Base-by-base conservation (phyloP, 1,284 basidiomycete species). In the Sanghuangporus baumii region DNA sequence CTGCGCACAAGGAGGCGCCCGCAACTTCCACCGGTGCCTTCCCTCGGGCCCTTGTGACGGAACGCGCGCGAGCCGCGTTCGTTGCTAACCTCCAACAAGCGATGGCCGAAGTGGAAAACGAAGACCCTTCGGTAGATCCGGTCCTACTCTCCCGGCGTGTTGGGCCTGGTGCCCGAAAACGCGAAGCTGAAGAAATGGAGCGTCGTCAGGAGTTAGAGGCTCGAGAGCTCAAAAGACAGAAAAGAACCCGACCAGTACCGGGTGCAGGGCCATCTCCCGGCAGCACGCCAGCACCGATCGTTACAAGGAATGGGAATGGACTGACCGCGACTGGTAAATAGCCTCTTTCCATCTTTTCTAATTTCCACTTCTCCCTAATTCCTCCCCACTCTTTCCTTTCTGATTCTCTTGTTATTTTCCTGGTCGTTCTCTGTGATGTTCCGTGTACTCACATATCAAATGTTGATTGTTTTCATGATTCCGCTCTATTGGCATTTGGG, bases 91-190 rank as follows among this genome's bases (percentile, higher is more conserved):
- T 82, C 34, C 78, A 79, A 59, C 76, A 78, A 63, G 81, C 79
- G 36, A 74, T 80, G 69, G 73, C 68, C 31, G 83, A 85, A 66
- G 74, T 79, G 64, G 77, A 79, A 57, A 67, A 69, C 40, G 82
- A 83, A 62, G 80, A 82, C 67, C 73, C 76, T 62, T 70, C 71
- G 46, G 56, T 74, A 60, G 81, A 84, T 70, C 80, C 82, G 11
- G 65, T 80, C 16, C 73, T 79, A 48, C 70, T 69, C 55, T 81
- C 81, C 54, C 78, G 78, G 60, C 80, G 82, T 66, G 65, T 80
- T 69, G 77, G 78, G 46, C 73, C 80, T 18, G 67, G 73, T 9
- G 77, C 78, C 56, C 78, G 79, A 59, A 79, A 79, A 67, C 75
- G 77, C 23, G 72, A 74, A 57, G 78, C 80, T 51, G 79, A 81